A percentile compares a stretch with the other conserved stretches of the same genome.
Conservation (phyloP, 106 monocot species). For the Allium sativum region DNA sequence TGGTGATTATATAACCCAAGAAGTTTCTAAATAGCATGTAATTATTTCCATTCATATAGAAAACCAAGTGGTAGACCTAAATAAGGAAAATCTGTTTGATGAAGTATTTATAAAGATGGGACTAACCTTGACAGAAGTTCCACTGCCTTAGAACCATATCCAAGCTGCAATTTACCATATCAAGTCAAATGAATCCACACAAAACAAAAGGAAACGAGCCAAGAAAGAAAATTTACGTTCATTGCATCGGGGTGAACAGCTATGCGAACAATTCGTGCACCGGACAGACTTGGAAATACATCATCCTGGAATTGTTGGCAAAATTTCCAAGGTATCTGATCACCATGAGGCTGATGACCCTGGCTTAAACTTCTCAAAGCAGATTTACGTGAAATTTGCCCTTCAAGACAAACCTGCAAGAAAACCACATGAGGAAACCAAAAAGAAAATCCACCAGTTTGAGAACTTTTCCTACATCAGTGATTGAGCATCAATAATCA, state of each 20-base stretch:
- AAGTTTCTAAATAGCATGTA: too few relatives aligned
- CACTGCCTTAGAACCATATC: slow-evolving; percentile 83
- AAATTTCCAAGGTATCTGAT: slow-evolving; percentile 96
- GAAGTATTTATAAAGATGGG: background rate
- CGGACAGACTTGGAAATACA: slow-evolving; percentile 83
- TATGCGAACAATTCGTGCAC: slow-evolving; percentile 92
- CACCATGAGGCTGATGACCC: slow-evolving; percentile 72
- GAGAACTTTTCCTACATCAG: too few relatives aligned
- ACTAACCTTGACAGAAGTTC: slow-evolving; percentile 76
- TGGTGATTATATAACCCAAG: too few relatives aligned
- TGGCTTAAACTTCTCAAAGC: slow-evolving; percentile 70
- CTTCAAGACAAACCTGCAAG: slow-evolving; percentile 89
- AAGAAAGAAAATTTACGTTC: slow-evolving; percentile 39
- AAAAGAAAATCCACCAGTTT: too few relatives aligned
- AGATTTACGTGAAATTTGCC: slow-evolving; percentile 79
- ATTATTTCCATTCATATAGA: too few relatives aligned
- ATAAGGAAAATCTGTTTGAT: too few relatives aligned
- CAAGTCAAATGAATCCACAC: background rate
- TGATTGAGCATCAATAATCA: too few relatives aligned
- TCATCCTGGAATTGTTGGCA: slow-evolving; percentile 87
- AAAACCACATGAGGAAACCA: background rate
- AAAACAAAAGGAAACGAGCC: background rate
- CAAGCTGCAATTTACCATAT: slow-evolving; percentile 39
- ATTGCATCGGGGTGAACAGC: slow-evolving; percentile 89
- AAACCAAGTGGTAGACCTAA: too few relatives aligned